Percentiles rank a stretch among this genome's conserved stretches.
Evolutionary conservation across 129 eudicot genomes (phyloP).

Genomic region (Saposhnikovia divaricata): DNA sequence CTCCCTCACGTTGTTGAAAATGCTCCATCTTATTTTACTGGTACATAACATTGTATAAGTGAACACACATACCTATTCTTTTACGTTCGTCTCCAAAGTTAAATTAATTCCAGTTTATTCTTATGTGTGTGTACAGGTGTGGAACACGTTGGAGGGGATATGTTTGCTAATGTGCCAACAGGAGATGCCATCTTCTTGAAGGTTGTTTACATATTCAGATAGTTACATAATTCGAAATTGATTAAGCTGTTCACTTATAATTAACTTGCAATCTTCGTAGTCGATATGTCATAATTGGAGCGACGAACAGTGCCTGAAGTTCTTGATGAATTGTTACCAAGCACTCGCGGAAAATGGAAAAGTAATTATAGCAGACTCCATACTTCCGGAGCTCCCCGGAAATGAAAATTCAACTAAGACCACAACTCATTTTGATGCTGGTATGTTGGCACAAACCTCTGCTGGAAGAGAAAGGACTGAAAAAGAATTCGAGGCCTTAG

Average conservation of each 20-base stretch:
- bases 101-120: no score
- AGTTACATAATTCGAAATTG: no score
- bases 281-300: not conserved
- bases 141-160: constrained; percentile 63
- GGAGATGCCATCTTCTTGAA: constrained; percentile 85
- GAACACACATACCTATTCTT: no score
- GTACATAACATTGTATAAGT: not conserved
- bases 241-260: not conserved
- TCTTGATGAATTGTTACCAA: not conserved
- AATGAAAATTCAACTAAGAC: not conserved
- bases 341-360: not conserved
- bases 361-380: not conserved
- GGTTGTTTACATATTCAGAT: constrained; percentile 18
- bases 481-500: constrained; percentile 67
- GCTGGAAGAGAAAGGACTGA: constrained; percentile 63
- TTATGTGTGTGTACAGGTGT: constrained; percentile 27
- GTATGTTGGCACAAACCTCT: not conserved
- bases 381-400: not conserved
- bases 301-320: not conserved
- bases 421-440: not conserved
- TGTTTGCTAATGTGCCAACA: constrained; percentile 1
- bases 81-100: not conserved
- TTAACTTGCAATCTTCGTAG: not conserved
- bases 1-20: constrained; percentile 65
- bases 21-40: constrained; percentile 31